These are phyloP conservation scores for Cordyceps militaris DNA, from an alignment of 2,329 filamentous ascomycete genomes.

Conservation along the genomic window DNA sequence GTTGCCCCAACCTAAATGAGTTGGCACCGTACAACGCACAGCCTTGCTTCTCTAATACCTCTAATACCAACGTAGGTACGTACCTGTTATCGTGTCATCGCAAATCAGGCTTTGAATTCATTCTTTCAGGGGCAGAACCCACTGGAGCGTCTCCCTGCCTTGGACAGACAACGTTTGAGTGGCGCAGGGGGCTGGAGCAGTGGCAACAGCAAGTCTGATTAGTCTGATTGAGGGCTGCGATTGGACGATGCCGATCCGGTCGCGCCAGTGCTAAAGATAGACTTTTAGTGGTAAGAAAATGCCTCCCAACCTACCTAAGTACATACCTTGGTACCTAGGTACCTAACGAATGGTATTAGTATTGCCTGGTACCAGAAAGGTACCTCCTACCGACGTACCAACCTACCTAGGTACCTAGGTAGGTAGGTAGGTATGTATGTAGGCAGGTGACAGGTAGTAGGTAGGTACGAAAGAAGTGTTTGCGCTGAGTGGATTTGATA, in stretches of 20 bases:
- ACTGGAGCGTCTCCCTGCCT: neutral
- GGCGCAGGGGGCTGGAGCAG: neutral
- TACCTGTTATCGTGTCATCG: neutral
- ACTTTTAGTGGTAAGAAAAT: conserved; percentile 2
- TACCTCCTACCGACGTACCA: no score
- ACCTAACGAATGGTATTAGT: no score
- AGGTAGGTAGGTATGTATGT: no score
- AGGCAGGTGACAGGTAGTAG: no score
- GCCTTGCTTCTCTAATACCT: no score
- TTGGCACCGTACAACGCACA: no score
- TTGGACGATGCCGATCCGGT: neutral
- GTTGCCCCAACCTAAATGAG: neutral
- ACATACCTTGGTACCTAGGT: neutral
- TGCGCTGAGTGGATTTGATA: no score
- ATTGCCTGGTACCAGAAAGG: no score
- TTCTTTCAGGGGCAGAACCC: neutral
- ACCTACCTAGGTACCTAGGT: neutral
- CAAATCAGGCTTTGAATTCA: neutral
- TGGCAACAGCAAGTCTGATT: neutral
- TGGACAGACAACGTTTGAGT: conserved; percentile 5
- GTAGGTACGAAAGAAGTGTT: no score
- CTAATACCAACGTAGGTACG: neutral
- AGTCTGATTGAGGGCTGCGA: neutral
- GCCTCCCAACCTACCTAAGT: neutral
- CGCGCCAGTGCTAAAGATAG: conserved; percentile 5